Conservation (phyloP, 2,329 filamentous ascomycete genomes). For the Didymellaceae sp. region DNA sequence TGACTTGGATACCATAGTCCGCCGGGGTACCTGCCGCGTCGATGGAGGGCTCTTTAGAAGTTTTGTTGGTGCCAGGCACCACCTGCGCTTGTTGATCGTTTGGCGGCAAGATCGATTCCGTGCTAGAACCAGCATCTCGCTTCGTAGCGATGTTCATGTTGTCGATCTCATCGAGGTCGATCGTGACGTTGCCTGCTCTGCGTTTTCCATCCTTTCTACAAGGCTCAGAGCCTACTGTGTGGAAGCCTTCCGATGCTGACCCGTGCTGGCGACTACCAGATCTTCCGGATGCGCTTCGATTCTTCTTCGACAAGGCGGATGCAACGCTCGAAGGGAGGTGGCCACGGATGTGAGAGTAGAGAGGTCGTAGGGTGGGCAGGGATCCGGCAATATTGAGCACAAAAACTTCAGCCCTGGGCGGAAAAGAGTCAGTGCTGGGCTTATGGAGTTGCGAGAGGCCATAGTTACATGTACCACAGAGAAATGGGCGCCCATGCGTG, state of each 20-base stretch:
- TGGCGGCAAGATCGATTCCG: neutral
- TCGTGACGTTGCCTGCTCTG: neutral
- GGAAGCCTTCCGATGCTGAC: neutral
- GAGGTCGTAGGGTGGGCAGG: conserved; percentile 43
- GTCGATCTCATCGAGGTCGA: neutral
- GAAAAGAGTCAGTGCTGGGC: neutral
- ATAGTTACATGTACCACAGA: conserved; percentile 4
- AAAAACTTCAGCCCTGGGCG: conserved; percentile 1
- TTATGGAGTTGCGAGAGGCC: no score
- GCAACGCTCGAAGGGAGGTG: neutral
- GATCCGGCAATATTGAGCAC: conserved; percentile 43
- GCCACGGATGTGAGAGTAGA: neutral
- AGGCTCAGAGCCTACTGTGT: neutral
- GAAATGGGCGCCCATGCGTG: conserved; percentile 4
- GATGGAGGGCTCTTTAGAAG: neutral
- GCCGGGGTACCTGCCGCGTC: neutral
- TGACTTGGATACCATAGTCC: neutral
- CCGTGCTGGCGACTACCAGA: neutral
- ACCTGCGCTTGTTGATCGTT: neutral
- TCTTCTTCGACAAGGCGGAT: neutral
- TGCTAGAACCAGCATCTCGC: neutral
- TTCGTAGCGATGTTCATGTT: neutral
- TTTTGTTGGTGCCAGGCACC: neutral
- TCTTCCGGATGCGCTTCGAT: neutral
- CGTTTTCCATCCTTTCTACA: neutral